Evolutionary conservation across 805 yeast genomes (phyloP), one percentile per base, ranked within the genome.

Genomic region (Ogataea sp.): DNA sequence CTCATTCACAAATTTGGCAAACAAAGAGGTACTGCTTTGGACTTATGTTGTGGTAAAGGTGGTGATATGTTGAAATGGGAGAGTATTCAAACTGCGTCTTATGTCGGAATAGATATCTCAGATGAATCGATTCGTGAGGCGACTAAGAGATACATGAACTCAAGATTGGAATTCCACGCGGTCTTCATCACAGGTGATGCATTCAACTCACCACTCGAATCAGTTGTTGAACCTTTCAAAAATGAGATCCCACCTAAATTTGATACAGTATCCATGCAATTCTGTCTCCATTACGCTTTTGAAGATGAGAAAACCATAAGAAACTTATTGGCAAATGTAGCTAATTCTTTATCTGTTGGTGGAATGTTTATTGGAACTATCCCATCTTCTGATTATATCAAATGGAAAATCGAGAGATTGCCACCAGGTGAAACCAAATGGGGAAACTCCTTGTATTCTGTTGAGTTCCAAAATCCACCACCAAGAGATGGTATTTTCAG

Each of bases 21-120:
- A 27, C 65, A 67, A 34, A 64, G 75, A 44, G 71, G 73, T 31
- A 69, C 73, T 17, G 87, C 83, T 1, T 64, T 93, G 16, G 99
- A 93, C 54, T 61, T 90, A 40, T 96, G 96, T 14, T 89, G 97
- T 61, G 99, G 99, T 13, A 94, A 93, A 58, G 99, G 99, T 38
- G 99, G 99, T 21, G 99, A 93, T 63, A 64, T 93, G 52, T 77
- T 83, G 50, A 93, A 93, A 58, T 90, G 95, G 79, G 83, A 80
- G 38, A 76, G 76, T 49, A 82, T 86, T 1, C 66, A 74, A 17
- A 73, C 86, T 2, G 71, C 75, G 18, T 89, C 88, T 36, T 85
- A 83, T 48, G 78, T 89, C 39, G 98, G 98, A 2, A 71, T 93
- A 23, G 99, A 93, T 61, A 80, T 93, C 33, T 88, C 96, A 16